These are phyloP conservation scores for Zygotorulaspora sp. DNA, from an alignment of 805 yeast species.

Conservation along the genomic window DNA sequence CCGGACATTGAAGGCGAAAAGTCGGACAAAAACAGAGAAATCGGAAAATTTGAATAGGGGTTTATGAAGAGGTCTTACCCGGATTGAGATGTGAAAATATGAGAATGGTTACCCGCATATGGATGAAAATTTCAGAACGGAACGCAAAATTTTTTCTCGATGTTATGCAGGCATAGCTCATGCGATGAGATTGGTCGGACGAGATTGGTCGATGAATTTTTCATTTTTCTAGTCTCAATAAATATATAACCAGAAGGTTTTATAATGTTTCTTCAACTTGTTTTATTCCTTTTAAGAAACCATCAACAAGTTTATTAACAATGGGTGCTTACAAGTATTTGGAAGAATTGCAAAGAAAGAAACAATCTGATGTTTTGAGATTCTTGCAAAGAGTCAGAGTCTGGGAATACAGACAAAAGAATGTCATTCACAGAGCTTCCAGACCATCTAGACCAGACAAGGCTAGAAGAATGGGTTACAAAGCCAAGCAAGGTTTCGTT, in stretches of 20 bases:
- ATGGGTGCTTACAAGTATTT: constrained; percentile 99
- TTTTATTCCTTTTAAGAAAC: background rate
- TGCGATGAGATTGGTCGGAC: background rate
- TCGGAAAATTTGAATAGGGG: background rate
- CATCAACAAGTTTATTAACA: constrained; percentile 21
- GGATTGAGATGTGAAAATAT: constrained; percentile 4
- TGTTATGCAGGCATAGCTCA: background rate
- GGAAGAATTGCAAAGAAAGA: constrained; percentile 99
- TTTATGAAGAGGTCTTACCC: constrained; percentile 1
- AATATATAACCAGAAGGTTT: background rate
- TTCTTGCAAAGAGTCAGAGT: constrained; percentile 99
- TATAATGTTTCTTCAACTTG: background rate
- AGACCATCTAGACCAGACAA: constrained; percentile 99
- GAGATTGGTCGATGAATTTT: background rate
- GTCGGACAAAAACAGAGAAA: background rate
- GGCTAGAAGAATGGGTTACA: constrained; percentile 99
- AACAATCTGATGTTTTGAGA: constrained; percentile 99
- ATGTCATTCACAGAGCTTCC: constrained; percentile 96
- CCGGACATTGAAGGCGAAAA: no score
- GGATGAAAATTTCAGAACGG: constrained; percentile 4
- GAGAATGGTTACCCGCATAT: constrained; percentile 4
- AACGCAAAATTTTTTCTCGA: background rate
- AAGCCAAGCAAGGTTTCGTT: constrained; percentile 99
- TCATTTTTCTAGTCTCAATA: no score
- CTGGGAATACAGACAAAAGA: constrained; percentile 99